Base-by-base conservation (phyloP, 768 basidiomycete genomes). In the Lyophyllum shimeji region DNA sequence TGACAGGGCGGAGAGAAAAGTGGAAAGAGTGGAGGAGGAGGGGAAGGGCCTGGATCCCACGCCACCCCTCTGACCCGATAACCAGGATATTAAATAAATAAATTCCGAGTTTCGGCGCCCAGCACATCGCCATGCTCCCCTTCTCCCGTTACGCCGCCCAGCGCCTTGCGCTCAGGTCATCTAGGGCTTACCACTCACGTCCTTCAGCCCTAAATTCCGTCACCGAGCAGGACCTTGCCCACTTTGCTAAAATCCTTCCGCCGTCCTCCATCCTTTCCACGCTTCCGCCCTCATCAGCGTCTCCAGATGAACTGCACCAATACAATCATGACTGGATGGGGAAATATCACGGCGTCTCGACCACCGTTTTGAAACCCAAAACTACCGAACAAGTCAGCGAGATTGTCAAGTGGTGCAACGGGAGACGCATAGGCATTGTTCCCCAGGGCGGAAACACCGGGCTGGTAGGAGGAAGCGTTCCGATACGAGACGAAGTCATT, bases 371-470 rank as follows among this genome's bases (percentile, higher is more conserved):
- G 50, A 93, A 89, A 68, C 97, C 97, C 5, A 90, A 86, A 63
- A 86, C 90, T 1, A 90, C 92, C 0, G 74, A 90, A 58, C 86
- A 99, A 74, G 94, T 98, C 67, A 89, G 88, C 69, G 76, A 89
- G 62, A 89, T 98, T 52, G 77, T 98, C 66, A 87, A 86, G 67
- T 92, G 87, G 78, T 98, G 97, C 71, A 84, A 87, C 63, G 78
- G 87, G 52, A 80, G 84, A 54, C 80, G 82, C 52, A 89, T 99
- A 40, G 87, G 87, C n/a, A 82, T 98, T 52, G 95, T 97, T 1
- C 97, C 97, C 1, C 97, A 99, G 71, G 96, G 97, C 46, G 97
- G 97, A 45, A 99, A 99, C 74, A 99, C 97, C 0, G 97, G 97
- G 15, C 82, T 99, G 12, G 97, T 99, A 34, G 97, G 95, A 53